Base-by-base conservation (phyloP, 805 yeast genomes). In the Sugiyamaella chiloensis region DNA sequence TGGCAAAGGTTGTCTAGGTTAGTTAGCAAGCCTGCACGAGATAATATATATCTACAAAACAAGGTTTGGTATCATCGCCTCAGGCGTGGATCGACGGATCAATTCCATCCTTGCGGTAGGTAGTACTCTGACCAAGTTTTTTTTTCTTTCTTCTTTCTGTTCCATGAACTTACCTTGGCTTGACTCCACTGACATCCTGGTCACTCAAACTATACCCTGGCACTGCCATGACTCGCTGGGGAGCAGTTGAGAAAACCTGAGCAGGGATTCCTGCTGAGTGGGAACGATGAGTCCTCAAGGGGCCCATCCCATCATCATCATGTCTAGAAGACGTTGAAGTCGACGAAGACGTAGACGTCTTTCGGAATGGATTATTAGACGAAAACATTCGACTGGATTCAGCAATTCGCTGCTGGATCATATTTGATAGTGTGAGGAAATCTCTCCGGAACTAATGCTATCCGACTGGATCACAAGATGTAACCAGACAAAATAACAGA, bases 281-380 rank as follows among this genome's bases (percentile, higher is more conserved):
- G 37, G 37, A 34, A 5, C 37, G 37, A 5, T 34, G 20, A 3
- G 37, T 14, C 19, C 37, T 14, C 20, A 34, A 12, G 21, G 37
- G 21, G 19, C 12, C 37, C 37, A 19, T 21, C 19, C 21, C 14
- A 21, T 34, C 37, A 9, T 48, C 60, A 24, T 60, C 63, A 39
- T 55, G 47, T 9, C 65, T 65, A 21, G 64, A 58, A 43, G 31
- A 35, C n/a, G 35, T 24, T 30, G 23, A 20, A 34, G 21, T 19
- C 3, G 37, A 12, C 16, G 37, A 34, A 7, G 52, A 53, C 23
- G 46, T 44, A 29, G 54, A 41, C 30, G 56, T 41, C 31, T 48
- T 30, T 7, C 60, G 52, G 47, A 56, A 56, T 21, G 60, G 60
- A 41, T 56, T 56, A 42, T 56, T 56, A 34, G 60, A 56, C 32